Evolutionary conservation across 1,284 basidiomycete genomes (phyloP), one percentile per base, ranked within the genome.

Genomic region (Apiotrichum laibachii): DNA sequence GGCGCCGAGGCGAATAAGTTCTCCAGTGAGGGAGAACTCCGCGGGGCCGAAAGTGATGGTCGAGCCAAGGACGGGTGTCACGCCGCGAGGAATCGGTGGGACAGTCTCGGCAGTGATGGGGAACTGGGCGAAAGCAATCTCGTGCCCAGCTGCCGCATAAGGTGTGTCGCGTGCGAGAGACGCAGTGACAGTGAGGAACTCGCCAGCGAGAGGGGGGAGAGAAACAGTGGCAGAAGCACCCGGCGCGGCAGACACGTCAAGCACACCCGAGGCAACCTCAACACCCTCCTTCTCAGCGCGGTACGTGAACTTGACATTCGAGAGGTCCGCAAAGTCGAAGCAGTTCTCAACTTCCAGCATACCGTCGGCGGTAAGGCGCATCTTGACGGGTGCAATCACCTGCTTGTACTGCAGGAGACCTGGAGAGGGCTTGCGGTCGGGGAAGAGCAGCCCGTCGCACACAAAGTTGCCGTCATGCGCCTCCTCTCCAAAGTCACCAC

Each of bases 401-500:
- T 62, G 61, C 16, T 52, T 53, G 46, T 60, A 57, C 53, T 69
- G 61, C 31, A 61, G 26, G 43, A 67, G 33, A 3, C 57, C 67
- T 0, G 67, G 67, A 33, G 56, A 56, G 8, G 65, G 65, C 26
- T 55, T 55, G 43, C 67, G 61, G 50, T 67, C 57, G 31, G 67
- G 65, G 60, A 68, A 68, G 7, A 68, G 33, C n/a, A 68, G 60
- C 1, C 67, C 67, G 37, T 68, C n/a, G 49, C 57, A 58, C 49
- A 63, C 47, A 53, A 68, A 68, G 59, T 67, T 68, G 45, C 56
- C 58, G n/a, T 64, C 67, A 34, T 65, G 65, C 4, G 61, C 46
- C 51, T 57, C 58, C 56, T 68, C 67, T 21, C 65, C 67, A 55
- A 68, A 68, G 55, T 68, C 67, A 9, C 67, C 67, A 26, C 67